Evolutionary conservation across 2,329 filamentous ascomycete species (phyloP), one percentile per base, ranked within the genome.

Genomic region (Fusarium nurragi): DNA sequence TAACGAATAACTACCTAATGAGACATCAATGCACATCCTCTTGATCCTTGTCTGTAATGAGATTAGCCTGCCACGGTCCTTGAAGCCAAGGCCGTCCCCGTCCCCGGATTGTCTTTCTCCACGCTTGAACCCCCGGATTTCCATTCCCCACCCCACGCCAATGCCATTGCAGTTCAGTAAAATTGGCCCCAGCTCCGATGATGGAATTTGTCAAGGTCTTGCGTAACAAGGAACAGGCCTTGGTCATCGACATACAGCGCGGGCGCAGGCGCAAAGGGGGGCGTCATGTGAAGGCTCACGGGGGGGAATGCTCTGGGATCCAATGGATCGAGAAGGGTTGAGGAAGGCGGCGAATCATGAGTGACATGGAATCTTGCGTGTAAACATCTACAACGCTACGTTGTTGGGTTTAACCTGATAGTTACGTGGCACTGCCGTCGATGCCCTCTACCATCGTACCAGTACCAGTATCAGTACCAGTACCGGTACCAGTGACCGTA

Each of bases 261-360:
- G 46, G 36, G 40, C 44, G 40, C 38, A 30, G 60, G 32, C 28
- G 43, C n/a, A 48, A 34, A 37, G 25, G 47, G 47, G 37, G 38
- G 58, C 58, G 60, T 71, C 66, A 71, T 70, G 66, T 64, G 68
- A 63, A 43, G 22, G 37, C 54, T 38, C 60, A 64, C 57, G 60
- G 36, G 21, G 36, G 21, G 36, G 36, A 26, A 30, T 51, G 32
- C 39, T 46, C 41, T 37, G 18, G 28, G 50, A 53, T 41, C 34
- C 19, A 38, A 30, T 25, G 14, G 37, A 25, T 32, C 39, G 28
- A 30, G n/a, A 38, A 18, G n/a, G 41, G 34, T 32, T 39, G 23
- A 36, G n/a, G 38, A 16, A 13, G 25, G 40, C 30, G 25, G 34
- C 40, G 26, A 41, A 58, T 52, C 41, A 53, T 23, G 19, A 46